Base-by-base conservation (phyloP, 1,284 basidiomycete species). In the Athelia sp. region DNA sequence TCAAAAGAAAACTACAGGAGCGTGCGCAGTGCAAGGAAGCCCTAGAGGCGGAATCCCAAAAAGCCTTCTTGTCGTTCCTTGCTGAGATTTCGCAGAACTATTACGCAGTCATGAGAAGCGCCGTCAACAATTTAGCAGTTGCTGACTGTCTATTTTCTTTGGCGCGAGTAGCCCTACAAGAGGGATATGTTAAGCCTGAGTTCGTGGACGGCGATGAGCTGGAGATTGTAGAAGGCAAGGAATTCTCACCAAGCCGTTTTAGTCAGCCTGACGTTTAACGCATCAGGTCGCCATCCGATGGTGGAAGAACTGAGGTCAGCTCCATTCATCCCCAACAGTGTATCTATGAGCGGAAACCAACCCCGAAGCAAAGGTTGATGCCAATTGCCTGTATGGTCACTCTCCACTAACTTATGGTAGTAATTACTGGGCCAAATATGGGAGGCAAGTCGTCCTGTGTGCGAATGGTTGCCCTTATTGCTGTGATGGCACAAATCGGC, bases 121-220 rank as follows among this genome's bases (percentile, higher is more conserved):
- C 78, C 1, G 84, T 93, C 19, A 84, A 89, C 57, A 84, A 87
- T 52, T 73, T 97, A 19, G 91, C 91, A 1, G 75, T 76, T 1
- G 85, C 86, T n/a, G 91, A 90, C 70, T 95, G 84, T 68, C 75
- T 86, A 52, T 68, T 79, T 59, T 90, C 83, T 65, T 75, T 86
- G 45, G 86, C 82, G 13, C 81, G 73, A 51, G 80, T 81, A 29
- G 87, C 88, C 0, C 69, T 87, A 29, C 84, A 85, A 61, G 80
- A 83, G 14, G 84, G 86, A 55, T 96, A 92, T 58, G 79, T 82
- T 32, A 78, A 80, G 47, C 87, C 88, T 1, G 63, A 74, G 53
- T 84, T 89, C 58, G 75, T 73, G 3, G 75, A 82, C 9, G 75
- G 76, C 34, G 75, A 81, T 51, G 63, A 67, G 29, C 67, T 90